These are phyloP conservation scores for Fragaria ananassa DNA, from an alignment of 306 rosid genomes.

Conservation along the genomic window DNA sequence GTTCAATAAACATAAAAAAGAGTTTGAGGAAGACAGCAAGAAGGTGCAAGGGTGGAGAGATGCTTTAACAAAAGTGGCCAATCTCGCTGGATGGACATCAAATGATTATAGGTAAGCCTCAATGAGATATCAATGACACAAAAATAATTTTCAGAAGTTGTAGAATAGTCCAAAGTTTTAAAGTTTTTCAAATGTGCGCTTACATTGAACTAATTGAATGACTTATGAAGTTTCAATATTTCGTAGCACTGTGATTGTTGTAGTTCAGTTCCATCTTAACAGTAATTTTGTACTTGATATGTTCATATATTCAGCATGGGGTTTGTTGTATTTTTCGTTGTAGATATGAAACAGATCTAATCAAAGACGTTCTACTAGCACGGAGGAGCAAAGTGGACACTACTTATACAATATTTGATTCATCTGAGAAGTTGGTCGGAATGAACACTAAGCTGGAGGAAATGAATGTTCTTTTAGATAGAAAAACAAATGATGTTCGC, in stretches of 20 bases:
- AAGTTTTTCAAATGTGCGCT: too few relatives aligned
- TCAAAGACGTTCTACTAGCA: neutral
- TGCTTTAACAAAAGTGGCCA: neutral
- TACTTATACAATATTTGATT: neutral
- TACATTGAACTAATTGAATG: too few relatives aligned
- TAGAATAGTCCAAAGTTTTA: too few relatives aligned
- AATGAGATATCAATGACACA: too few relatives aligned
- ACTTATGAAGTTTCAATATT: too few relatives aligned
- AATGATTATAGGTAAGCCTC: neutral
- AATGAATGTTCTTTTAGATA: neutral
- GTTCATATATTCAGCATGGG: neutral
- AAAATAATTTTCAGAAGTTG: too few relatives aligned
- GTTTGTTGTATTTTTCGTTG: neutral
- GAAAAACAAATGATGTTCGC: neutral
- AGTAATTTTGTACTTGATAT: too few relatives aligned
- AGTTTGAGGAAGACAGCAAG: neutral
- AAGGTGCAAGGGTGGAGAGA: conserved; percentile 13
- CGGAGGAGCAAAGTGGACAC: neutral
- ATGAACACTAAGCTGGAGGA: neutral
- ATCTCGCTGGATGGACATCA: conserved; percentile 2
- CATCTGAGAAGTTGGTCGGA: neutral
- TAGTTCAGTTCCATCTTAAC: too few relatives aligned
- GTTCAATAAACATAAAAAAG: conserved; percentile 6
- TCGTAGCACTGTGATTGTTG: too few relatives aligned
- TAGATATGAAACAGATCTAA: neutral